Conservation (phyloP, 2,329 filamentous ascomycete genomes). For the Chaetomium sp. region DNA sequence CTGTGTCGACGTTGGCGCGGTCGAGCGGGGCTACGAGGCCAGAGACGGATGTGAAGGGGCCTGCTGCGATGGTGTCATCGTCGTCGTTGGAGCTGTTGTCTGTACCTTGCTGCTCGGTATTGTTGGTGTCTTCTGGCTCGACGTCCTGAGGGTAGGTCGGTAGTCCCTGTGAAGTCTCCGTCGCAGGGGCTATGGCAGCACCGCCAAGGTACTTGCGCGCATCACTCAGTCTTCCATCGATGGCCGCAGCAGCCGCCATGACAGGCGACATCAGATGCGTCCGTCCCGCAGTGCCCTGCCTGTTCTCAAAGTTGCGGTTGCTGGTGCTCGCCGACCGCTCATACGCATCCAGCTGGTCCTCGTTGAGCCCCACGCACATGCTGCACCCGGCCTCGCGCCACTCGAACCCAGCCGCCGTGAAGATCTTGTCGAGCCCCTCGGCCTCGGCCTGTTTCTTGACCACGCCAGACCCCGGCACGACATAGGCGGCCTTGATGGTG, state of each 20-base stretch:
- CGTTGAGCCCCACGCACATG: slow-evolving; percentile 99
- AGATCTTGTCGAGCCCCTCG: slow-evolving; percentile 91
- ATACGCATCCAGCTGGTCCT: slow-evolving; percentile 84
- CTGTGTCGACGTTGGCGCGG: slow-evolving; percentile 90
- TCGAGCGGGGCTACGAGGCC: slow-evolving; percentile 85
- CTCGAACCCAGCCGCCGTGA: slow-evolving; percentile 86
- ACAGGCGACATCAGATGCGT: slow-evolving; percentile 96
- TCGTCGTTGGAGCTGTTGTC: slow-evolving; percentile 44
- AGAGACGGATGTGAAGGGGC: slow-evolving; percentile 76
- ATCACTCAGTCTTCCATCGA: slow-evolving; percentile 85
- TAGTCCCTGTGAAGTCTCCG: slow-evolving; percentile 41
- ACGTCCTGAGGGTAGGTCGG: slow-evolving; percentile 31
- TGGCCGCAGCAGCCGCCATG: slow-evolving; percentile 88
- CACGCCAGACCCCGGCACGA: slow-evolving; percentile 90
- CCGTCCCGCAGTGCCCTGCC: slow-evolving; percentile 83
- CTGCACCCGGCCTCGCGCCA: slow-evolving; percentile 98
- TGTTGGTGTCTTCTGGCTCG: slow-evolving; percentile 45
- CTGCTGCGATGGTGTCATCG: slow-evolving; percentile 54
- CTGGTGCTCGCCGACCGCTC: slow-evolving; percentile 94
- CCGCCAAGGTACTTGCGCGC: slow-evolving; percentile 67
- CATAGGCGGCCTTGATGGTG: slow-evolving; percentile 90
- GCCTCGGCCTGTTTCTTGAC: slow-evolving; percentile 87
- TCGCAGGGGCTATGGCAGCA: slow-evolving; percentile 56
- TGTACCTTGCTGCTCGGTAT: slow-evolving; percentile 47
- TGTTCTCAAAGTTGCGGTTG: slow-evolving; percentile 95